A percentile compares a stretch with the other conserved stretches of the same genome.
Evolutionary conservation across 202 grass and related monocot species (phyloP).

Genomic region (Cymbopogon flexuosus): DNA sequence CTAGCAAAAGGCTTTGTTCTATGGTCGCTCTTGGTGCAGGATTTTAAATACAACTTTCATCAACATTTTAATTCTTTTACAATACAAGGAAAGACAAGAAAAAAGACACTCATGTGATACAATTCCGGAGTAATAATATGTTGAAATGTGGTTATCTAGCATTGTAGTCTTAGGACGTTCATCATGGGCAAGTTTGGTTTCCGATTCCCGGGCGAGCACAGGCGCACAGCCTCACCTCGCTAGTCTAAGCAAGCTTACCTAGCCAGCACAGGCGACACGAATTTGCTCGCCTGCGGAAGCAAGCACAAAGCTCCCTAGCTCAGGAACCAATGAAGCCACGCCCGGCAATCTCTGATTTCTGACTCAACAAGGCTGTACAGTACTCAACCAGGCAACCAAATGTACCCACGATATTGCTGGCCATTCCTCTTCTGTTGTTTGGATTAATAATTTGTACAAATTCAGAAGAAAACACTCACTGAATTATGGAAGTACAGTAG

Average conservation of each 20-base stretch:
- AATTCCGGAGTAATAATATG: not conserved
- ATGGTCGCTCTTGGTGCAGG: not conserved
- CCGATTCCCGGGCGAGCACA: not conserved
- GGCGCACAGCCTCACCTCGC: not conserved
- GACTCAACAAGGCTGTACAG: not conserved
- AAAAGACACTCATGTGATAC: not conserved
- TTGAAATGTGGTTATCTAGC: not conserved
- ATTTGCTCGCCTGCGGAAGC: not conserved
- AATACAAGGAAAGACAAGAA: not conserved
- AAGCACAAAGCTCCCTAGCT: not conserved
- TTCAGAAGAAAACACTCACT: not conserved
- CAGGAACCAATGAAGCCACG: not conserved
- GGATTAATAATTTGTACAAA: not conserved
- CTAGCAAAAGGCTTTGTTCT: not conserved
- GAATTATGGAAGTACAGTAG: not conserved
- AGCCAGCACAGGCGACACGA: not conserved
- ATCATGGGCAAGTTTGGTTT: not conserved
- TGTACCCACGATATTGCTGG: not conserved
- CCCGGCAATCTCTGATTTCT: not conserved
- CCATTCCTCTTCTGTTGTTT: not conserved
- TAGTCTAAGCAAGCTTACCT: not conserved
- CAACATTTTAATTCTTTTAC: not conserved
- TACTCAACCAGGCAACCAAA: not conserved
- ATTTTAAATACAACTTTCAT: slow-evolving; percentile 4
- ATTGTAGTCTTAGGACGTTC: not conserved